Evolutionary conservation across 2,329 filamentous ascomycete genomes (phyloP).

Genomic region (Penicillium sp.): DNA sequence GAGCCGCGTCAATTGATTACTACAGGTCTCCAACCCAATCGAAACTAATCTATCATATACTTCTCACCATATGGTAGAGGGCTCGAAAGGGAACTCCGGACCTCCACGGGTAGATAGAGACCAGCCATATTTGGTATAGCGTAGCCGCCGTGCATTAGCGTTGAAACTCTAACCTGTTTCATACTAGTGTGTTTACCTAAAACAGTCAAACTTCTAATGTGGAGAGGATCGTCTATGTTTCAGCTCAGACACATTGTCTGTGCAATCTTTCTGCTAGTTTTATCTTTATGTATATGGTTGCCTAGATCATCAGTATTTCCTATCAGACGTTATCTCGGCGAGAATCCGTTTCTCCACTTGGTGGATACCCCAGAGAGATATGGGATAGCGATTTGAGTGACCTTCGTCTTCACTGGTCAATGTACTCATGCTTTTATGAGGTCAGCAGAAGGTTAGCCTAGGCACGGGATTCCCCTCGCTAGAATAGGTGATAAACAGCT

Average conservation of each 20-base stretch:
- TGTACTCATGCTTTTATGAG: not conserved
- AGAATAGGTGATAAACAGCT: not conserved
- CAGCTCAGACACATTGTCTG: not conserved
- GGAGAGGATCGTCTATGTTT: not conserved
- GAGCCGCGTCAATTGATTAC: not conserved
- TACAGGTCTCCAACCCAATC: not conserved
- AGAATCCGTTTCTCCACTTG: not conserved
- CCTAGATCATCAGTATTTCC: not conserved
- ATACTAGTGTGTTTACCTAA: not conserved
- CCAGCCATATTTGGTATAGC: not conserved
- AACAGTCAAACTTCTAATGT: not conserved
- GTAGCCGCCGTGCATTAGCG: constrained; percentile 13
- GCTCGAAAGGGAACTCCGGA: not conserved
- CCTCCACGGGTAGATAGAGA: not conserved
- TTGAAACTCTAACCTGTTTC: not conserved
- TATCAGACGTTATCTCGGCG: not conserved
- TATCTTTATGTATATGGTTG: not conserved
- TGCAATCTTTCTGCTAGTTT: not conserved
- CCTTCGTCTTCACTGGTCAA: not conserved
- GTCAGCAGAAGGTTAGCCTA: not conserved
- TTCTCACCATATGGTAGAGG: not conserved
- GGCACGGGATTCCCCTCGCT: not conserved
- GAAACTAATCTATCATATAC: no score
- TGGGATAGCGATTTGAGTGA: not conserved
- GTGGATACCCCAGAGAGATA: not conserved